phyloP scores from a whole-genome alignment of 164 flowering plant species.

The Magnolia kwangsiensis region DNA sequence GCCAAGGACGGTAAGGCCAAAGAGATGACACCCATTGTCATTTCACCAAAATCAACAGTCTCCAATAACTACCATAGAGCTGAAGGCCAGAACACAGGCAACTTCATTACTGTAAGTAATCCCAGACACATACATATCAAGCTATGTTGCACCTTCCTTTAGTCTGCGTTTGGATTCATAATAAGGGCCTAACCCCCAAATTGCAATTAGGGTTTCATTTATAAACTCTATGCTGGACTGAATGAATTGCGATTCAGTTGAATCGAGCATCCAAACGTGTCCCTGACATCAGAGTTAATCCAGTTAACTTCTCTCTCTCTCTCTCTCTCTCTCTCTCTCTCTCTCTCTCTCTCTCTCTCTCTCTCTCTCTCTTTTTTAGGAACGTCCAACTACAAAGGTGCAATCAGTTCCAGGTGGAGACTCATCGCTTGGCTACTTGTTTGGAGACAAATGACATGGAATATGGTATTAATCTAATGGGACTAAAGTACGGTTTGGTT shows the following conservation, averaged over 20 bases:
- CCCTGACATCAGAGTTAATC: background rate
- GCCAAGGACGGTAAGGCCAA: constrained; percentile 6
- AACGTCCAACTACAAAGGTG: constrained; percentile 43
- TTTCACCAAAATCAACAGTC: constrained; percentile 13
- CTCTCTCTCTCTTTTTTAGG: constrained; percentile 18
- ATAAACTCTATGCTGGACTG: background rate
- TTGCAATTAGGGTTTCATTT: background rate
- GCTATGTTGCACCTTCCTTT: too few species aligned
- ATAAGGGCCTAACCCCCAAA: too few species aligned
- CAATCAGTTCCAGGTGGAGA: constrained; percentile 40
- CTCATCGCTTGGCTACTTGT: constrained; percentile 43
- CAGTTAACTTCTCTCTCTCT: background rate
- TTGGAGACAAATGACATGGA: constrained; percentile 32
- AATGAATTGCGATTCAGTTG: background rate
- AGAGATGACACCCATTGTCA: constrained; percentile 3
- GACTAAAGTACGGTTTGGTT: background rate
- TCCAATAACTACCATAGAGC: constrained; percentile 22
- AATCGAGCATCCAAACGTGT: too few species aligned
- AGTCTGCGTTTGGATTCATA: background rate
- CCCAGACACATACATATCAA: background rate
- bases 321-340: too few species aligned
- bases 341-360: too few species aligned
- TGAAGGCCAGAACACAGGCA: constrained; percentile 28
- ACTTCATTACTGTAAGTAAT: constrained; percentile 30
- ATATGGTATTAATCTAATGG: background rate